A percentile compares a stretch with the other conserved stretches of the same genome.
Evolutionary conservation across 2,329 filamentous ascomycete genomes (phyloP).

Genomic region (Colletotrichum musicola): DNA sequence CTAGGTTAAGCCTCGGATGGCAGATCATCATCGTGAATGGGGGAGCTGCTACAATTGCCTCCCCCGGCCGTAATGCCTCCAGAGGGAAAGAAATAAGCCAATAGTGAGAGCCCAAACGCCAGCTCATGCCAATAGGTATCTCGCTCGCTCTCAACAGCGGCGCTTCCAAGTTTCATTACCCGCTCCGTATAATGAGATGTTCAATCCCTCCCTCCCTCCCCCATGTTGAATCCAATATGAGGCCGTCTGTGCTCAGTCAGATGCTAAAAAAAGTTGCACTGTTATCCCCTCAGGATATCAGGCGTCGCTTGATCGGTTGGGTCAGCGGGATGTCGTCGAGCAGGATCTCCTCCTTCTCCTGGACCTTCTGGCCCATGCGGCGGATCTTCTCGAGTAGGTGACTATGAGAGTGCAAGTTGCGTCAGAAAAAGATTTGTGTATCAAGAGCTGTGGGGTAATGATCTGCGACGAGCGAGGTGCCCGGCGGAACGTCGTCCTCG

Average conservation of each 20-base stretch:
- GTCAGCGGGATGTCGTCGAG: conserved; percentile 52
- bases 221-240: no score
- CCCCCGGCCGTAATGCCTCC: no score
- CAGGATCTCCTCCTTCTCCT: conserved; percentile 47
- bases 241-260: no score
- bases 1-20: background rate
- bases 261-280: background rate
- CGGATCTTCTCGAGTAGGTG: conserved; percentile 70
- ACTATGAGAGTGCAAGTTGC: conserved; percentile 48
- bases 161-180: background rate
- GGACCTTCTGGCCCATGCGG: conserved; percentile 55
- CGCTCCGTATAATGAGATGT: no score
- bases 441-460: conserved; percentile 41
- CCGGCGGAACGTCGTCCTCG: background rate
- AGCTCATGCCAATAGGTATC: no score
- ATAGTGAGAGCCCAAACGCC: no score
- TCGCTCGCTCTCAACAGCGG: background rate
- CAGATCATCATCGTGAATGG: background rate
- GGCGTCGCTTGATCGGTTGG: conserved; percentile 60
- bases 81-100: no score
- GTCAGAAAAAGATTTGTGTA: conserved; percentile 45
- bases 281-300: conserved; percentile 50
- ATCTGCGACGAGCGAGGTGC: background rate
- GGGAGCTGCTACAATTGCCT: no score
- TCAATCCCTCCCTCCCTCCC: no score